phyloP scores from a whole-genome alignment of 2,329 filamentous ascomycete species.

The Colletotrichum eleusines region DNA sequence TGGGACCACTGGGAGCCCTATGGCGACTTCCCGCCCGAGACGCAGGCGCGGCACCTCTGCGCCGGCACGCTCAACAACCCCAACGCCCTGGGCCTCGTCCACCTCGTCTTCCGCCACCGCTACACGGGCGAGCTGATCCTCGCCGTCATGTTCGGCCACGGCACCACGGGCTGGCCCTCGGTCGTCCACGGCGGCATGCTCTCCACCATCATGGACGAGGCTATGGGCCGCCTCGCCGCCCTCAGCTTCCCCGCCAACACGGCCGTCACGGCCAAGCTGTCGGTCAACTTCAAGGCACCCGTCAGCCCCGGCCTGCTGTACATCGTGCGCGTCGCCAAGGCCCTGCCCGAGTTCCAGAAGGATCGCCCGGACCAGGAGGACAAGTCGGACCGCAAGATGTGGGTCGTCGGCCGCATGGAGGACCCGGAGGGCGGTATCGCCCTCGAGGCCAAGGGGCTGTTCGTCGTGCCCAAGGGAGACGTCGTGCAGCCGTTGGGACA shows the following conservation, averaged over 20 bases:
- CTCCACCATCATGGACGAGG: constrained; percentile 54
- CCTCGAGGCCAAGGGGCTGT: constrained; percentile 36
- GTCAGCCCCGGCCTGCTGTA: constrained; percentile 27
- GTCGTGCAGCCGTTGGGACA: constrained; percentile 26
- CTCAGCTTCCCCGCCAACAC: constrained; percentile 28
- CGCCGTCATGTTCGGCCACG: constrained; percentile 50
- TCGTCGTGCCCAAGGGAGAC: constrained; percentile 40
- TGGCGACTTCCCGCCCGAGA: constrained; percentile 1
- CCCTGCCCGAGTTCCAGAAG: constrained; percentile 30
- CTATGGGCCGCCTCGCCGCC: constrained; percentile 47
- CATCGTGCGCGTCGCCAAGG: constrained; percentile 29
- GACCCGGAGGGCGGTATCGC: constrained; percentile 6
- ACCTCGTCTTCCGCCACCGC: constrained; percentile 51
- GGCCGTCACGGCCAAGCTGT: constrained; percentile 38
- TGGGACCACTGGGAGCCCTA: constrained; percentile 39
- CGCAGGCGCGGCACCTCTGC: constrained; percentile 50
- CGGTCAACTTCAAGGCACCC: constrained; percentile 32
- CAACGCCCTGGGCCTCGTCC: constrained; percentile 49
- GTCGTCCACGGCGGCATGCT: constrained; percentile 55
- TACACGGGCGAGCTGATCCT: constrained; percentile 47
- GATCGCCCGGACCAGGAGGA: constrained; percentile 22
- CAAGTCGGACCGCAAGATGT: constrained; percentile 40
- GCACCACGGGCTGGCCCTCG: constrained; percentile 49
- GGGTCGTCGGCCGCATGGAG: constrained; percentile 37
- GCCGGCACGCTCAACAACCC: constrained; percentile 48